These are phyloP conservation scores for Galeopsis tetrahit DNA, from an alignment of 257 asterid species.

Conservation along the genomic window DNA sequence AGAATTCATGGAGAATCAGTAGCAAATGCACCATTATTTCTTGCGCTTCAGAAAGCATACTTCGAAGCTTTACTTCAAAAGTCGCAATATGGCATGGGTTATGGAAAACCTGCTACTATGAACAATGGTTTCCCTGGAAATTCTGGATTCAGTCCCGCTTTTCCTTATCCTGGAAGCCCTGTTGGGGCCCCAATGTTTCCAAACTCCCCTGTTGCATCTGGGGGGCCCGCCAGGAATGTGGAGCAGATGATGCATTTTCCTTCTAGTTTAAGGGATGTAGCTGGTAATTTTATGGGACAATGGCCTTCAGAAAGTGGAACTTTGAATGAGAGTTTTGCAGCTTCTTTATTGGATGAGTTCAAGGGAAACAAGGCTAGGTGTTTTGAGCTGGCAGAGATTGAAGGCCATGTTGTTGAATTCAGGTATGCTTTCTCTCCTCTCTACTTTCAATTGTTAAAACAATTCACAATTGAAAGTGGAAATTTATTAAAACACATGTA, in stretches of 20 bases:
- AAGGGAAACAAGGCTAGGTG: slow-evolving; percentile 72
- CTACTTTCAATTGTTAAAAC: not conserved
- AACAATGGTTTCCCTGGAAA: slow-evolving; percentile 59
- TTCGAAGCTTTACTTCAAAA: slow-evolving; percentile 58
- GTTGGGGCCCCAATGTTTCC: slow-evolving; percentile 47
- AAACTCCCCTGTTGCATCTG: slow-evolving; percentile 51
- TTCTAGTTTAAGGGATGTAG: slow-evolving; percentile 49
- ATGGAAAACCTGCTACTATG: slow-evolving; percentile 39
- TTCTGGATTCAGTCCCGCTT: slow-evolving; percentile 51
- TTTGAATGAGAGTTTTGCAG: slow-evolving; percentile 55
- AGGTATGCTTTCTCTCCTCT: slow-evolving; percentile 47
- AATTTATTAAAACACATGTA: slow-evolving; percentile 12
- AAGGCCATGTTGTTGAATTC: slow-evolving; percentile 86
- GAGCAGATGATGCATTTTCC: slow-evolving; percentile 54
- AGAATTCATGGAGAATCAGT: slow-evolving; percentile 43
- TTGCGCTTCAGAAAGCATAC: slow-evolving; percentile 67
- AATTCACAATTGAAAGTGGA: not conserved
- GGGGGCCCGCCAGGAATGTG: slow-evolving; percentile 53
- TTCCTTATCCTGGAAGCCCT: slow-evolving; percentile 59
- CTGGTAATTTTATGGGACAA: slow-evolving; percentile 52
- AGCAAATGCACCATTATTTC: slow-evolving; percentile 47
- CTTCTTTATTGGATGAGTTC: slow-evolving; percentile 74
- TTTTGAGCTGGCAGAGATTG: slow-evolving; percentile 77
- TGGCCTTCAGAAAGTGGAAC: slow-evolving; percentile 62
- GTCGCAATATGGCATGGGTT: slow-evolving; percentile 57